Evolutionary conservation across 352 stramenopile genomes (phyloP).

Genomic region (Pythium insidiosum): DNA sequence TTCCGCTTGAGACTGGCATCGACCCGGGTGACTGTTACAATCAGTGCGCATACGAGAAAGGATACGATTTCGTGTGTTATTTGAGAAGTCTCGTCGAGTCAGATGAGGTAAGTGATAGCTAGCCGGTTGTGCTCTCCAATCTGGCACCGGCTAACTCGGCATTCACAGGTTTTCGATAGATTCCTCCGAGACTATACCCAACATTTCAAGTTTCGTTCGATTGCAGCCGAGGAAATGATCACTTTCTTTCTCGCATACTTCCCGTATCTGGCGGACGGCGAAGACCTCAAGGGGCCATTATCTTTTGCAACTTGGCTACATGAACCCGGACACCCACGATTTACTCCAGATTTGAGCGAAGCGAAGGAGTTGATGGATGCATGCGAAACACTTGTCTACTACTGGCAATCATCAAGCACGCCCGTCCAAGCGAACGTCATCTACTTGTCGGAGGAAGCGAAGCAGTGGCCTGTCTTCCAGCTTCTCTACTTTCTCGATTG

Average conservation of each 20-base stretch:
- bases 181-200: conserved; percentile 62
- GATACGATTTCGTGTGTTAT: conserved; percentile 74
- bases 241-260: conserved; percentile 64
- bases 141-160: too few species aligned
- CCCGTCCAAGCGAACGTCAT: conserved; percentile 55
- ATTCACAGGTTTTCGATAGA: conserved; percentile 42
- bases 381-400: conserved; percentile 53
- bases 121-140: too few species aligned
- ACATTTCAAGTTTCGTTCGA: conserved; percentile 69
- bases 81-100: conserved; percentile 55
- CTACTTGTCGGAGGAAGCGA: conserved; percentile 50
- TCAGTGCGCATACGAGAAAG: conserved; percentile 76
- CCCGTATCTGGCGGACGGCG: conserved; percentile 35
- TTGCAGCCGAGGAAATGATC: conserved; percentile 63
- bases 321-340: conserved; percentile 46
- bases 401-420: conserved; percentile 41
- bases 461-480: conserved; percentile 45
- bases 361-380: conserved; percentile 61
- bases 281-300: conserved; percentile 49
- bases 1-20: conserved; percentile 66
- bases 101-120: conserved; percentile 25
- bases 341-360: conserved; percentile 49
- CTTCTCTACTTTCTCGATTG: conserved; percentile 68
- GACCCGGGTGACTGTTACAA: conserved; percentile 80
- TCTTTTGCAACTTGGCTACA: conserved; percentile 67